Evolutionary conservation across 306 rosid genomes (phyloP).

Genomic region (Rosa chinensis): DNA sequence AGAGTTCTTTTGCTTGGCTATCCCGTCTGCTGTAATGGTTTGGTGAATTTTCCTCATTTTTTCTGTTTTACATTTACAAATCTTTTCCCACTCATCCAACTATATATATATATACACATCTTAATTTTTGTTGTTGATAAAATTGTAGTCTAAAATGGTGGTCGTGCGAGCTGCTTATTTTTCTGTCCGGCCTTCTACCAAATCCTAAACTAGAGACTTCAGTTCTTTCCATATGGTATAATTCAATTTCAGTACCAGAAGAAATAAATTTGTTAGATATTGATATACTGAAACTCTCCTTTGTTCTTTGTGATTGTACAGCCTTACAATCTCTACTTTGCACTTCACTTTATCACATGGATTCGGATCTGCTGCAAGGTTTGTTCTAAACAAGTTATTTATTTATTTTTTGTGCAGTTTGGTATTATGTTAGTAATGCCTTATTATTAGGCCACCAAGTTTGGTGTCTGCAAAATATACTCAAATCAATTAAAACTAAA

Average conservation of each 20-base stretch:
- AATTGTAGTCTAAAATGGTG: constrained; percentile 62
- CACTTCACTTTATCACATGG: constrained; percentile 64
- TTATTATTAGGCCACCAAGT: background rate
- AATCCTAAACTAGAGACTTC: constrained; percentile 69
- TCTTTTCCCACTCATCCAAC: background rate
- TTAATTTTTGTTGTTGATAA: background rate
- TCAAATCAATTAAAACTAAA: background rate
- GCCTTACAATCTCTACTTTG: constrained; percentile 59
- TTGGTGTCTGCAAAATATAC: background rate
- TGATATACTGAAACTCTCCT: background rate
- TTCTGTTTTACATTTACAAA: background rate
- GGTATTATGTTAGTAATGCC: background rate
- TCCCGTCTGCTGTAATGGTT: constrained; percentile 65
- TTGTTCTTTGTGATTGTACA: constrained; percentile 10
- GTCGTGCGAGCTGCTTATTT: constrained; percentile 58
- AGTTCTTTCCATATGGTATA: constrained; percentile 65
- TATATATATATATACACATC: background rate
- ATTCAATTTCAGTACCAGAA: background rate
- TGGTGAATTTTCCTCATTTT: constrained; percentile 44
- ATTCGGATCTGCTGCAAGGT: constrained; percentile 68
- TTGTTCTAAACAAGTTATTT: background rate
- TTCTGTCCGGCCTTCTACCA: constrained; percentile 57
- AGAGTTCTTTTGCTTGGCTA: constrained; percentile 47
- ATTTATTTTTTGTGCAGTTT: background rate
- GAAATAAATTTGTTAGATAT: background rate